Percentiles rank a stretch among this genome's conserved stretches.
Conservation (phyloP, 2,329 filamentous ascomycete genomes). For the Myriangium duriaei region DNA sequence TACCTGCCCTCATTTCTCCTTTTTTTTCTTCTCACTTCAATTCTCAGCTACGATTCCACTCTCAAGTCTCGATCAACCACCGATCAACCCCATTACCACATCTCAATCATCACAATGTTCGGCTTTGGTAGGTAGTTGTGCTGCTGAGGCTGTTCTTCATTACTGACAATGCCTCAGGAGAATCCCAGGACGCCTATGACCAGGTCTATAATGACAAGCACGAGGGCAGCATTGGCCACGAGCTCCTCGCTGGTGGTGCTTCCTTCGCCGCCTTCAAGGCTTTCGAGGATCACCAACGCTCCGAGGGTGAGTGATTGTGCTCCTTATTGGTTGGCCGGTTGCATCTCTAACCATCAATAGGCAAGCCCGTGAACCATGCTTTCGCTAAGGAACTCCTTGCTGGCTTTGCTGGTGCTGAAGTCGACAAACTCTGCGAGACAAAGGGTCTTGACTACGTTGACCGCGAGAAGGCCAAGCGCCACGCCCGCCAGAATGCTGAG, state of each 20-base stretch:
- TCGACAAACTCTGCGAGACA: constrained; percentile 58
- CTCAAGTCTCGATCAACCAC: constrained; percentile 4
- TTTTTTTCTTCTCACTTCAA: constrained; percentile 18
- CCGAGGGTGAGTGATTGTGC: constrained; percentile 50
- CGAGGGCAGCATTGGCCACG: constrained; percentile 56
- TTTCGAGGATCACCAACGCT: constrained; percentile 62
- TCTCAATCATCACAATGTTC: constrained; percentile 28
- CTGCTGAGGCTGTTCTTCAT: neutral
- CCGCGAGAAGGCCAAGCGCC: constrained; percentile 34
- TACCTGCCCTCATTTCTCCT: constrained; percentile 39
- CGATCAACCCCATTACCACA: constrained; percentile 5
- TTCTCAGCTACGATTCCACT: constrained; percentile 4
- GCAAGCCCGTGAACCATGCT: constrained; percentile 56
- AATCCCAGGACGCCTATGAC: constrained; percentile 41
- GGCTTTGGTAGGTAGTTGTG: constrained; percentile 27
- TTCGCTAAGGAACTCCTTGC: constrained; percentile 69
- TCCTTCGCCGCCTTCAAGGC: constrained; percentile 71
- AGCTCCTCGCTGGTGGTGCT: constrained; percentile 62
- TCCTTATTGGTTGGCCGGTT: no score
- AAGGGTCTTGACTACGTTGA: constrained; percentile 39
- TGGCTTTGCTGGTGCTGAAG: constrained; percentile 59
- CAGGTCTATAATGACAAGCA: constrained; percentile 44
- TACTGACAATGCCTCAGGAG: constrained; percentile 26
- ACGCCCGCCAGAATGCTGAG: constrained; percentile 32
- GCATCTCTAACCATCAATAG: no score